Evolutionary conservation across 768 basidiomycete species (phyloP).

Genomic region (Podaxis sp.): DNA sequence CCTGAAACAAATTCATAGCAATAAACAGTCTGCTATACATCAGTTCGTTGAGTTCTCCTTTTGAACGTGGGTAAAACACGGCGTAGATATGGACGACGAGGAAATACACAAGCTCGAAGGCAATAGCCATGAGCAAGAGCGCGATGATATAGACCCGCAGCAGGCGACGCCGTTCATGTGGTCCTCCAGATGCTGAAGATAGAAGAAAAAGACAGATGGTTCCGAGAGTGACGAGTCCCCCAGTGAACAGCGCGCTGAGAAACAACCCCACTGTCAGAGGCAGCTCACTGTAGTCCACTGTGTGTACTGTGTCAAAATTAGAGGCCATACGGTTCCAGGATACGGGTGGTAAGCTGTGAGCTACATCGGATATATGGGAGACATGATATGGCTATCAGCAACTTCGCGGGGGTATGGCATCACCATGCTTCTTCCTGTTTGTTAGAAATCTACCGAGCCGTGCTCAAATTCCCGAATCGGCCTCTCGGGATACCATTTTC

Average conservation of each 20-base stretch:
- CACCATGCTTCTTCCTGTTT: too few relatives aligned
- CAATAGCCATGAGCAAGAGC: neutral
- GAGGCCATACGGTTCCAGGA: neutral
- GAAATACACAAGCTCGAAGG: neutral
- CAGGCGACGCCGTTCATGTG: neutral
- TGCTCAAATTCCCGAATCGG: too few relatives aligned
- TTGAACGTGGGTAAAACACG: neutral
- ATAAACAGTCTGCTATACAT: too few relatives aligned
- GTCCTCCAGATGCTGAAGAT: neutral
- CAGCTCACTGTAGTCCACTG: neutral
- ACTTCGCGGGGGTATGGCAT: too few relatives aligned
- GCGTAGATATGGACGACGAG: neutral
- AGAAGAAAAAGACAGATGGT: neutral
- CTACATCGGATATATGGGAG: neutral
- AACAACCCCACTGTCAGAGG: neutral
- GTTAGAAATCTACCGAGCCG: too few relatives aligned
- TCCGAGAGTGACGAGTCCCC: neutral
- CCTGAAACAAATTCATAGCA: neutral
- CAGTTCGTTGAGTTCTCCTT: too few relatives aligned
- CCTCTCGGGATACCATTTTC: too few relatives aligned
- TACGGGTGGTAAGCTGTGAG: neutral
- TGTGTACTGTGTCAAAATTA: neutral
- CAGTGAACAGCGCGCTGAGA: neutral
- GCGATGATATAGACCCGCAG: neutral
- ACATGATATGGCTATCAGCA: too few relatives aligned